phyloP scores from a whole-genome alignment of 2,329 filamentous ascomycete species.

The Tolypocladium amazonense region DNA sequence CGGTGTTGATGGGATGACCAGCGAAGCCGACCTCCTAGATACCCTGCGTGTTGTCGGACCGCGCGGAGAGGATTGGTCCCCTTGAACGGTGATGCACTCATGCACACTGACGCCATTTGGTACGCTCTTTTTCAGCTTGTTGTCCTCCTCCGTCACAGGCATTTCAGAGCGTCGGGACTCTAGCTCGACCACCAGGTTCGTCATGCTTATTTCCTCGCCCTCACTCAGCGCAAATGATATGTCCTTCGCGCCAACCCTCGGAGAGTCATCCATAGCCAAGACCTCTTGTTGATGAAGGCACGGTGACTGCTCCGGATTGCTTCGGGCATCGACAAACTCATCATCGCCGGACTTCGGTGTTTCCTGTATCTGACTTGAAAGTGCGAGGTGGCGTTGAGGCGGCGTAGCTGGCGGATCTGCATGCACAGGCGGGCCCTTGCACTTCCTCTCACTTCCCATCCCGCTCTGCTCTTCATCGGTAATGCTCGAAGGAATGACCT shows the following conservation, averaged over 20 bases:
- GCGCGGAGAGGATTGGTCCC: slow-evolving; percentile 9
- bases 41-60: slow-evolving; percentile 4
- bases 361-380: slow-evolving; percentile 12
- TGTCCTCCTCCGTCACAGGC: slow-evolving; percentile 8
- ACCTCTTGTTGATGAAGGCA: neutral
- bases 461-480: slow-evolving; percentile 10
- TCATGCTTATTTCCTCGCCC: slow-evolving; percentile 35
- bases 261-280: neutral
- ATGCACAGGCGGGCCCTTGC: neutral
- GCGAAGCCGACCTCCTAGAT: slow-evolving; percentile 5
- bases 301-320: slow-evolving; percentile 24
- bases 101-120: slow-evolving; percentile 1
- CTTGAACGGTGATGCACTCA: slow-evolving; percentile 12
- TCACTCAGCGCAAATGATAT: slow-evolving; percentile 31
- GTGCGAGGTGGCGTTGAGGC: slow-evolving; percentile 6
- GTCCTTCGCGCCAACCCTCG: slow-evolving; percentile 6
- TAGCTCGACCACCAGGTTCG: slow-evolving; percentile 38
- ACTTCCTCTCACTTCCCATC: neutral
- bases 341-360: slow-evolving; percentile 33
- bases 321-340: slow-evolving; percentile 39
- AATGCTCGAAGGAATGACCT: slow-evolving; percentile 18
- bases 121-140: slow-evolving; percentile 7
- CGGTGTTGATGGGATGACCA: slow-evolving; percentile 15
- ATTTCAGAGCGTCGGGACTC: slow-evolving; percentile 27
- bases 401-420: slow-evolving; percentile 7